A percentile compares a stretch with the other conserved stretches of the same genome.
phyloP scores from a whole-genome alignment of 352 stramenopile genomes.

The Thalassiosira ordinaria region DNA sequence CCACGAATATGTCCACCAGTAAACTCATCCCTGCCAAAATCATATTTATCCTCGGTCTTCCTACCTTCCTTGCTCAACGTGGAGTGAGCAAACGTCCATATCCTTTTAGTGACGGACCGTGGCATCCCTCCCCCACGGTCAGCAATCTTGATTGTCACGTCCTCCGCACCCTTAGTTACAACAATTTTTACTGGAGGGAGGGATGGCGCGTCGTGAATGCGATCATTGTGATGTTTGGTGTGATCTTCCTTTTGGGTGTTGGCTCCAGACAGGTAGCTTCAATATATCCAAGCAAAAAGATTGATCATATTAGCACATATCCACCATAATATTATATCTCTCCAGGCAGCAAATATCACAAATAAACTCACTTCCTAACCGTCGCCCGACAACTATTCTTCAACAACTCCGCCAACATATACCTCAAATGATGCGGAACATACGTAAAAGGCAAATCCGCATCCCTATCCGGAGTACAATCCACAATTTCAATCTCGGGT shows the following conservation, averaged over 20 bases:
- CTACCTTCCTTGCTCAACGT: constrained; percentile 47
- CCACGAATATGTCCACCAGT: constrained; percentile 67
- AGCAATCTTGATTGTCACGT: constrained; percentile 86
- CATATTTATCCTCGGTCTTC: constrained; percentile 49
- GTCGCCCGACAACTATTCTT: constrained; percentile 84
- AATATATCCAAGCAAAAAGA: no score
- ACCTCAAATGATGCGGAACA: constrained; percentile 86
- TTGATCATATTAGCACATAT: no score
- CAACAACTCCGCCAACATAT: constrained; percentile 85
- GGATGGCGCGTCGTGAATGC: constrained; percentile 40
- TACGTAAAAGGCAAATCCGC: constrained; percentile 75
- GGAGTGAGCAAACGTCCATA: constrained; percentile 83
- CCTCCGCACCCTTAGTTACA: constrained; percentile 78
- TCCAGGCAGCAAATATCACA: no score
- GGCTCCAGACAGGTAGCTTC: constrained; percentile 43
- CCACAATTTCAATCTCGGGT: constrained; percentile 80
- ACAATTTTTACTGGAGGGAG: constrained; percentile 78
- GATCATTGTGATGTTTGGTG: constrained; percentile 42
- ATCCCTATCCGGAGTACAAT: constrained; percentile 43
- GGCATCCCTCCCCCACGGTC: constrained; percentile 81
- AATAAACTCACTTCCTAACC: constrained; percentile 62
- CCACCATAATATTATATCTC: no score
- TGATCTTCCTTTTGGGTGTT: constrained; percentile 57
- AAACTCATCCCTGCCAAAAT: constrained; percentile 71
- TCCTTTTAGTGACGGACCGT: constrained; percentile 67